Evolutionary conservation across 1,284 basidiomycete species (phyloP).

Genomic region (Marasmius oreades): DNA sequence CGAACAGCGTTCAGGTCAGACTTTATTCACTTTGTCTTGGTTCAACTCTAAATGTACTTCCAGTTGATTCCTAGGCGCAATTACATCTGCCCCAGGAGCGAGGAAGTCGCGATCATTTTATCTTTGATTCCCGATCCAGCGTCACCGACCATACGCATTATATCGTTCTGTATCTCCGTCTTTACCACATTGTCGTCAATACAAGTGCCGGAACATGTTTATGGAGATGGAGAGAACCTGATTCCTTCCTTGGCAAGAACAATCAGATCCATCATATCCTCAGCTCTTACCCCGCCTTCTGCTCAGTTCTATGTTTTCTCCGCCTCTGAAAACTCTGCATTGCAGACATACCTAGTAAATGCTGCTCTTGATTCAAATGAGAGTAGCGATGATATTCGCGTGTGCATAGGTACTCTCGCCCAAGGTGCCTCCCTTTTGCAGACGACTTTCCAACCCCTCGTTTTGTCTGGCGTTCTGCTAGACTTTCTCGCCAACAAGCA

Average conservation of each 20-base stretch:
- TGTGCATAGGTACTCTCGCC: constrained; percentile 43
- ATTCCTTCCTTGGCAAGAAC: constrained; percentile 32
- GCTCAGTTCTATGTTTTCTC: constrained; percentile 48
- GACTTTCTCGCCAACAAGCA: constrained; percentile 35
- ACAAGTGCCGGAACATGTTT: constrained; percentile 17
- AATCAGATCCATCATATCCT: constrained; percentile 30
- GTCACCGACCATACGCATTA: constrained; percentile 26
- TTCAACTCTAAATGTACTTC: constrained; percentile 2
- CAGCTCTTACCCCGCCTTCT: constrained; percentile 20
- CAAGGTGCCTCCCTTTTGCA: constrained; percentile 44
- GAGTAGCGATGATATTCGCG: constrained; percentile 31
- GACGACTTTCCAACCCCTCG: constrained; percentile 42
- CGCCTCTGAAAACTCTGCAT: constrained; percentile 30
- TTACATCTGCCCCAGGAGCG: constrained; percentile 36
- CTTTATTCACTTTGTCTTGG: neutral
- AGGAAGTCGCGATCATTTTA: constrained; percentile 41
- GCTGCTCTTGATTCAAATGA: constrained; percentile 34
- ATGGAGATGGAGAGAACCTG: constrained; percentile 28
- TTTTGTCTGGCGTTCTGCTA: constrained; percentile 42
- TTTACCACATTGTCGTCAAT: constrained; percentile 21
- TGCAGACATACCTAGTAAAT: constrained; percentile 40
- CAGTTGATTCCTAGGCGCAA: constrained; percentile 40
- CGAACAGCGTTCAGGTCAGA: constrained; percentile 26
- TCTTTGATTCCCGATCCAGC: constrained; percentile 40
- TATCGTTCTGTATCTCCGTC: constrained; percentile 32